Evolutionary conservation across 345 rosid species (phyloP), one percentile per base, ranked within the genome.

Genomic region (Dovyalis caffra): DNA sequence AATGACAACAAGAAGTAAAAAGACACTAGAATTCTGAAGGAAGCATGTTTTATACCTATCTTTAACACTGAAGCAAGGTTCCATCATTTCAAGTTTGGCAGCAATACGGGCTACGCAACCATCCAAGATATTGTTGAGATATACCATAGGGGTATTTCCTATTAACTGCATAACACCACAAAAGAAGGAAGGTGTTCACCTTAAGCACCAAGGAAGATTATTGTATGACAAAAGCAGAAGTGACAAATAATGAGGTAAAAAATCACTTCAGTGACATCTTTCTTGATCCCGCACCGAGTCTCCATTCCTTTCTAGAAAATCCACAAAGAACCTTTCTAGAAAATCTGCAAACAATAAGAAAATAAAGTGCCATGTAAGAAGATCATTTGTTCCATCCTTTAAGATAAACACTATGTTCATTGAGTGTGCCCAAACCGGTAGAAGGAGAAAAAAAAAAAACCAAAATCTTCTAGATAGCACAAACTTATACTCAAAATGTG

Each of bases 31-130:
- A 21, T 3, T 47, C 51, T 32, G 29, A 51, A 61, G 29, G 18
- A 10, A 25, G 23, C 9, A 28, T 21, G 16, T 43, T 8, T 2
- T 32, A 6, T 51, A 89, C 97, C 98, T 90, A 84, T 93, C 98
- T 77, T 93, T 93, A 70, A 91, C 90, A 65, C 97, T 91, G 0
- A 88, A 93, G 62, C 91, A 86, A 0, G 98, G 98, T 72, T 90
- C 95, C 90, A 88, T 91, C 75, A 76, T 80, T 83, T 94, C 96
- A 18, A 94, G 94, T 81, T 92, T 94, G 61, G 94, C 94, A 77
- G 97, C 94, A 58, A 94, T 78, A 37, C 92, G 90, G 38, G 81
- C 97, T 73, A 85, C 92, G 76, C 90, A 93, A 7, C 92, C 98
- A 51, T 93, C 91, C 68, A 84, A 84, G 0, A 93, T 76, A 25